phyloP scores from a whole-genome alignment of 495 filamentous ascomycete genomes.

The Rhypophila decipiens region DNA sequence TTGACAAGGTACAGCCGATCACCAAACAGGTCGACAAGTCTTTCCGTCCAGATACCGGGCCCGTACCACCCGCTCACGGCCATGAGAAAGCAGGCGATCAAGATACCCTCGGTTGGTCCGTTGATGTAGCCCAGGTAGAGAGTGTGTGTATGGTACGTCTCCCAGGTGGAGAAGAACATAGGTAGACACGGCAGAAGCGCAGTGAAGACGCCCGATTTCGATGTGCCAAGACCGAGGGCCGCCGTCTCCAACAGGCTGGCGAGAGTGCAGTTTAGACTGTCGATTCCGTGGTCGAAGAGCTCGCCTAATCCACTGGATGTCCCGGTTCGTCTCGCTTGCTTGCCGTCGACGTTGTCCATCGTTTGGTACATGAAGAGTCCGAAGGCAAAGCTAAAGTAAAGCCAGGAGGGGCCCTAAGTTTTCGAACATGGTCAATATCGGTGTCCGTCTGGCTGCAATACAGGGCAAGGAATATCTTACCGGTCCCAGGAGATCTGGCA shows the following conservation, averaged over 20 bases:
- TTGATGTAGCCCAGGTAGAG: constrained; percentile 96
- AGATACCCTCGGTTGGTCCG: constrained; percentile 90
- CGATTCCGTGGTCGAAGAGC: constrained; percentile 97
- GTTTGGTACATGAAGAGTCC: constrained; percentile 98
- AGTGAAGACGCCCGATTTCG: constrained; percentile 79
- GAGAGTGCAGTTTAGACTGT: constrained; percentile 93
- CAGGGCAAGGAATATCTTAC: constrained; percentile 41
- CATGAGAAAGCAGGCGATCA: constrained; percentile 84
- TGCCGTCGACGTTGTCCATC: constrained; percentile 97
- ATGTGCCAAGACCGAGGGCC: constrained; percentile 82
- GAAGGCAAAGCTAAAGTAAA: constrained; percentile 91
- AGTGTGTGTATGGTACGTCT: constrained; percentile 98
- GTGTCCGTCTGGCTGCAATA: not conserved
- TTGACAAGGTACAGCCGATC: constrained; percentile 29
- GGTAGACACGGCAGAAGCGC: constrained; percentile 84
- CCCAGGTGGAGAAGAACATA: constrained; percentile 99
- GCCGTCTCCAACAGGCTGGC: constrained; percentile 83
- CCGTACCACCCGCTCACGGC: constrained; percentile 78
- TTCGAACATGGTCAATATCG: not conserved
- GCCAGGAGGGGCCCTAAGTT: constrained; percentile 71
- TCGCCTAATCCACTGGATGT: constrained; percentile 93
- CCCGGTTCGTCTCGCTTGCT: constrained; percentile 90
- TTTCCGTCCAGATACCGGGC: constrained; percentile 77
- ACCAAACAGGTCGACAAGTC: constrained; percentile 58
- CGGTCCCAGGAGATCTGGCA: constrained; percentile 90